Conservation (phyloP, 2,329 filamentous ascomycete species). For the Talaromyces sp. region DNA sequence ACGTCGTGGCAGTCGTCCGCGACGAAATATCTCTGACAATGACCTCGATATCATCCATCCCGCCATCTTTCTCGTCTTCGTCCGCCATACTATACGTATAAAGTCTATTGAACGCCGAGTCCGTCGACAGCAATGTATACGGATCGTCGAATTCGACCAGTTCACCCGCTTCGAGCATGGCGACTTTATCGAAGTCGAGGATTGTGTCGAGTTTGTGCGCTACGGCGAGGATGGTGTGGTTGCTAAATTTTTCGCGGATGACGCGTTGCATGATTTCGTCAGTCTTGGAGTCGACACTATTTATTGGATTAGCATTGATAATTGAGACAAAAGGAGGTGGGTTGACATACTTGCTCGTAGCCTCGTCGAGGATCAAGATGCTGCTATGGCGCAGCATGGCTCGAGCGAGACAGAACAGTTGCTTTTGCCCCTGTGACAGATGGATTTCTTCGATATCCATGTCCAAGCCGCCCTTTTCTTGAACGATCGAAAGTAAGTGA, state of each 20-base stretch:
- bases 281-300: slow-evolving; percentile 53
- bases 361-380: slow-evolving; percentile 46
- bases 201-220: slow-evolving; percentile 54
- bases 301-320: too few relatives aligned
- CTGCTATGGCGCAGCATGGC: slow-evolving; percentile 52
- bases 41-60: slow-evolving; percentile 16
- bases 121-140: slow-evolving; percentile 33
- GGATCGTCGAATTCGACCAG: slow-evolving; percentile 38
- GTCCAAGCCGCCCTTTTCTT: slow-evolving; percentile 40
- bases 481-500: slow-evolving; percentile 35
- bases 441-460: slow-evolving; percentile 48
- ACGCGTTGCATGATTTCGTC: slow-evolving; percentile 57
- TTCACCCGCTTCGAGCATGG: slow-evolving; percentile 36
- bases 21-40: slow-evolving; percentile 11
- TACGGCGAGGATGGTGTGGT: slow-evolving; percentile 59
- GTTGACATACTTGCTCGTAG: slow-evolving; percentile 34
- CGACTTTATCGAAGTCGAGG: slow-evolving; percentile 39
- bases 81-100: slow-evolving; percentile 27
- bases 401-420: slow-evolving; percentile 62
- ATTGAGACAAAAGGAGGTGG: too few relatives aligned
- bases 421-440: slow-evolving; percentile 59
- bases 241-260: slow-evolving; percentile 52
- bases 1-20: not conserved
- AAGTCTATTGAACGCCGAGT: slow-evolving; percentile 37
- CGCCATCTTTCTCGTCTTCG: slow-evolving; percentile 16